These are phyloP conservation scores for Clitoria ternatea DNA, from an alignment of 306 rosid species.

Conservation along the genomic window DNA sequence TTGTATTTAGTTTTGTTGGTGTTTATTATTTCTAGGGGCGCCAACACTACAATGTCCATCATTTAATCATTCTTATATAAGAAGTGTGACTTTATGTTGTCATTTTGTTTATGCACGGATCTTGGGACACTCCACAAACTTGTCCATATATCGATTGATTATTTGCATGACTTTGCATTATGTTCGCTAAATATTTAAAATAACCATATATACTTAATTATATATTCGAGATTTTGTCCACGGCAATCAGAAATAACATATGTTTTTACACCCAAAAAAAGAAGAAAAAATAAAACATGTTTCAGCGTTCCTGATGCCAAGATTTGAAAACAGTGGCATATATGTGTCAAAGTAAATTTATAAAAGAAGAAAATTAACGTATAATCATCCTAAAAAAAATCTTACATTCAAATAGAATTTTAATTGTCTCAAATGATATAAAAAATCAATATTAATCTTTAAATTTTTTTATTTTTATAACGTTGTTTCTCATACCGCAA, in stretches of 20 bases:
- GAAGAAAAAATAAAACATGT: neutral
- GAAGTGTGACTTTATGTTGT: neutral
- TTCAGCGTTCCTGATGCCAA: neutral
- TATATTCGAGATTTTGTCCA: neutral
- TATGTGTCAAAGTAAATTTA: neutral
- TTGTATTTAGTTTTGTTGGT: too few relatives aligned
- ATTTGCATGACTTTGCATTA: neutral
- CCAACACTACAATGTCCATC: neutral
- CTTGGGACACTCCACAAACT: neutral
- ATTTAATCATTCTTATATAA: neutral
- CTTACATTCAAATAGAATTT: too few relatives aligned
- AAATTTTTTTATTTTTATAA: too few relatives aligned
- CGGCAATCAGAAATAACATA: neutral
- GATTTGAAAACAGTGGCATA: neutral
- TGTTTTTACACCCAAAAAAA: too few relatives aligned
- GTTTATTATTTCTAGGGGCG: too few relatives aligned
- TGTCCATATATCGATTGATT: neutral
- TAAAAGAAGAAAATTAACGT: neutral
- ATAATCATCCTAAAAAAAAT: too few relatives aligned
- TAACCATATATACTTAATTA: neutral
- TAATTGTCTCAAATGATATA: too few relatives aligned
- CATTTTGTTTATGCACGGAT: neutral
- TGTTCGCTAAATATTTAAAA: neutral
- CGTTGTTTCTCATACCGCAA: too few relatives aligned
- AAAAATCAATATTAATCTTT: too few relatives aligned